phyloP scores from a whole-genome alignment of 371 early-diverging fungal species.

The Choanephora cucurbitarum region DNA sequence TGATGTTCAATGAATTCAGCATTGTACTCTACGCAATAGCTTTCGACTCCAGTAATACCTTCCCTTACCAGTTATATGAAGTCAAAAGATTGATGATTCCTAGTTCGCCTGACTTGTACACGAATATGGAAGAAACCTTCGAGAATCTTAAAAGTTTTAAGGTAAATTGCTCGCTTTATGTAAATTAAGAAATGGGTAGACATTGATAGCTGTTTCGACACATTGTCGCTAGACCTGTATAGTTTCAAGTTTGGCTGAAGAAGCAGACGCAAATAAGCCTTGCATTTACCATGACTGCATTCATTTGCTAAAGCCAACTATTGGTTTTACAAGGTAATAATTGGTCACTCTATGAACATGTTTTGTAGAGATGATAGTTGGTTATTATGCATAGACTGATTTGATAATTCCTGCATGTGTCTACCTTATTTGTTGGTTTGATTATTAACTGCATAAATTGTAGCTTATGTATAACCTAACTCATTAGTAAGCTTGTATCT shows the following conservation, averaged over 20 bases:
- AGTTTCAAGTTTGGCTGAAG: constrained; percentile 20
- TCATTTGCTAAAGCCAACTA: constrained; percentile 15
- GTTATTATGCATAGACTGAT: too few relatives aligned
- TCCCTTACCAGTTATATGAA: background rate
- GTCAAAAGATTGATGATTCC: constrained; percentile 16
- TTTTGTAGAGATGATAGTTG: too few relatives aligned
- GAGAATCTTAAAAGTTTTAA: constrained; percentile 22
- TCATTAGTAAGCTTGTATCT: too few relatives aligned
- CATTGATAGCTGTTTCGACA: constrained; percentile 22
- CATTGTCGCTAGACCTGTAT: constrained; percentile 13
- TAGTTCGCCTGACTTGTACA: constrained; percentile 17
- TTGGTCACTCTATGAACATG: too few relatives aligned
- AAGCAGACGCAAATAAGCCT: constrained; percentile 15
- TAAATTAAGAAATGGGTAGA: constrained; percentile 13
- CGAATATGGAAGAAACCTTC: constrained; percentile 20
- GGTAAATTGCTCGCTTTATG: constrained; percentile 23
- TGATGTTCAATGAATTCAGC: constrained; percentile 1
- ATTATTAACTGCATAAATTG: too few relatives aligned
- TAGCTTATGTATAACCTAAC: too few relatives aligned
- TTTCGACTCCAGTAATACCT: background rate
- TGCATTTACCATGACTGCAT: constrained; percentile 18
- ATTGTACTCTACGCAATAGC: constrained; percentile 3
- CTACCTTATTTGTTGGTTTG: too few relatives aligned
- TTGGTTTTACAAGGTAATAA: too few relatives aligned
- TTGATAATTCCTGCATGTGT: too few relatives aligned